Base-by-base conservation (phyloP, 441 rosid species). In the Mallotus japonicus region DNA sequence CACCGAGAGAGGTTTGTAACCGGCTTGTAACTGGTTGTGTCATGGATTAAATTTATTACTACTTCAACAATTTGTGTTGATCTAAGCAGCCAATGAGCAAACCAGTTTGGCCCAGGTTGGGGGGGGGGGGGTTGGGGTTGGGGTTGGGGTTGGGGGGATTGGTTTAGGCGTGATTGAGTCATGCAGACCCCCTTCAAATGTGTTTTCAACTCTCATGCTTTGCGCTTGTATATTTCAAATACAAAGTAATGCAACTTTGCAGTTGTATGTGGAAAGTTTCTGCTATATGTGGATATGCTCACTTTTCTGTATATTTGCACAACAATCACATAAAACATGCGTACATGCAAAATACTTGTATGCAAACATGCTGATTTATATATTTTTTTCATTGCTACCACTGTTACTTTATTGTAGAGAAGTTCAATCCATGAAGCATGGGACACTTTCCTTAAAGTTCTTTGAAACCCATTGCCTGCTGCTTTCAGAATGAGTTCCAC, bases 401-500 rank as follows among this genome's bases (percentile, higher is more conserved):
- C 32, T 28, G 32, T 28, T 28, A 28, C 1, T 28, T 28, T 28
- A 28, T 28, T 3, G 32, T 28, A 24, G 28, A 24, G 28, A 24
- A 24, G 28, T 24, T 0, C 28, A 24, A 24, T 24, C 28, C 37
- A 83, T 15, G 89, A 95, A 22, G 99, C 92, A 74, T 92, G 97
- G 99, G 93, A 91, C 72, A 73, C 79, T 22, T 91, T 95, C 71
- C 77, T 89, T 55, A 90, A 86, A 56, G 57, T 83, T 80, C 95
- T 95, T 67, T 87, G 92, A 4, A 91, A 85, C 37, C 97, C 99
- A 2, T 84, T 95, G 83, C 98, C 98, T 20, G 87, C 97, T 74
- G 97, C 98, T 76, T 95, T 95, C 83, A 83, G 99, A 77, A 92
- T 95, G 67, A 91, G 93, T 73, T 89, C 98, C 50, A 90, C 92